Evolutionary conservation across 768 basidiomycete species (phyloP), one percentile per base, ranked within the genome.

Genomic region (Suillus hirtellus): DNA sequence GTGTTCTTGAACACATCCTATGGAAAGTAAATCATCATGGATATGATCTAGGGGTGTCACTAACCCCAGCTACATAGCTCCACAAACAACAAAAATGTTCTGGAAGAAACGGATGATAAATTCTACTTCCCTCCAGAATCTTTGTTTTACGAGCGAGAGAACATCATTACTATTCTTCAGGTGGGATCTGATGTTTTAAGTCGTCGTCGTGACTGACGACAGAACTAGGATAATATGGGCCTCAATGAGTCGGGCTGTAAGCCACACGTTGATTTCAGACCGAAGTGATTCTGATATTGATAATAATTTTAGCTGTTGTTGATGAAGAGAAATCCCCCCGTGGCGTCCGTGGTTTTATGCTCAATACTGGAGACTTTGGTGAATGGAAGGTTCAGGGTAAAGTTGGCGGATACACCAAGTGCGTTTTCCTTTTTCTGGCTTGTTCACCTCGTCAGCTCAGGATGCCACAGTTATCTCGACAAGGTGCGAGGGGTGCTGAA

Each of bases 361-460:
- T 94, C n/a, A 80, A 86, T 61, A 73, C 76, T 2, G 90, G 89
- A 3, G 77, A 77, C 38, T 90, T 90, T 59, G 78, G 76, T 11
- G 73, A 76, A 19, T 91, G 89, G 89, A 89, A 84, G 64, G 87
- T 91, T 0, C 89, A 91, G 75, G 89, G 89, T 15, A 90, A 90
- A 72, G 73, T 87, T 1, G 89, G 89, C n/a, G 89, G 89, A 11
- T 89, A 90, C 69, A 81, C 76, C 0, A 76, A 78, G 89, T 89
- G 68, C 14, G 82, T 70, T 73, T 37, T 42, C n/a, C 19, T 60
- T 46, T 37, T 58, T n/a, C 37, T 15, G 40, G 17, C 38, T 49
- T 37, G 44, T 14, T 46, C 21, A 59, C n/a, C n/a, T 34, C 40
- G 54, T 46, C 21, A 62, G 42, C 64, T 64, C 37, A 53, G 31